Percentiles rank a stretch among this genome's conserved stretches.
These are phyloP conservation scores for Stagonosporopsis chrysanthemi DNA, from an alignment of 2,329 filamentous ascomycete genomes.

Conservation along the genomic window DNA sequence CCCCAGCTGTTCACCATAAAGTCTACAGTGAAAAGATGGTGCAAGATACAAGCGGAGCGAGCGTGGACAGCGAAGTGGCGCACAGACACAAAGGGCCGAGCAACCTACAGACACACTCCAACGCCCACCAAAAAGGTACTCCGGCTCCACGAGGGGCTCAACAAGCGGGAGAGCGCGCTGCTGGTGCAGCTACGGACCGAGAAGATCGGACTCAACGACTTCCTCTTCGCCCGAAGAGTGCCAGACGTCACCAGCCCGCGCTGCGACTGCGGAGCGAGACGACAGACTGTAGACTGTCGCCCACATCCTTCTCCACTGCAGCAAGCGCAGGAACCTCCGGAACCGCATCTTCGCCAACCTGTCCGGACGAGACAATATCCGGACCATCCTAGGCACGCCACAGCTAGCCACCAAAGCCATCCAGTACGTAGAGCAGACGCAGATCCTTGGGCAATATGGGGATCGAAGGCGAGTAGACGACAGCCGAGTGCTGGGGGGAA, in stretches of 20 bases:
- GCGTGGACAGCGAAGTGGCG: constrained; percentile 15
- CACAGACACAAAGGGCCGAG: constrained; percentile 16
- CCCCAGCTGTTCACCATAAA: constrained; percentile 7
- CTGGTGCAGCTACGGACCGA: constrained; percentile 5
- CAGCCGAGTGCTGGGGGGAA: background rate
- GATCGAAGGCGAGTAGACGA: constrained; percentile 15
- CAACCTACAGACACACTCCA: constrained; percentile 19
- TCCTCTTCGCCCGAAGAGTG: background rate
- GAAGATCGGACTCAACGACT: constrained; percentile 24
- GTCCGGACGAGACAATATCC: background rate
- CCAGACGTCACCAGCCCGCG: background rate
- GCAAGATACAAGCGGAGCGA: constrained; percentile 1
- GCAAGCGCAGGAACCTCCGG: background rate
- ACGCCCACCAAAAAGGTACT: constrained; percentile 23
- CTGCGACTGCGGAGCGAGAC: background rate
- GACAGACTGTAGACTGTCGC: constrained; percentile 20
- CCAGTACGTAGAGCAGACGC: constrained; percentile 26
- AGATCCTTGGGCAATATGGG: constrained; percentile 32
- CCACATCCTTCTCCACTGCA: constrained; percentile 17
- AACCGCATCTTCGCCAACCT: constrained; percentile 6
- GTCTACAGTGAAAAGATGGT: constrained; percentile 16
- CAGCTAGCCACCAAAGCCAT: constrained; percentile 22
- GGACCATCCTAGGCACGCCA: constrained; percentile 64
- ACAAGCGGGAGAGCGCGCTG: constrained; percentile 24
- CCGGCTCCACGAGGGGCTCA: constrained; percentile 24